Conservation (phyloP, 352 stramenopile species). For the Peronosclerospora sorghi region DNA sequence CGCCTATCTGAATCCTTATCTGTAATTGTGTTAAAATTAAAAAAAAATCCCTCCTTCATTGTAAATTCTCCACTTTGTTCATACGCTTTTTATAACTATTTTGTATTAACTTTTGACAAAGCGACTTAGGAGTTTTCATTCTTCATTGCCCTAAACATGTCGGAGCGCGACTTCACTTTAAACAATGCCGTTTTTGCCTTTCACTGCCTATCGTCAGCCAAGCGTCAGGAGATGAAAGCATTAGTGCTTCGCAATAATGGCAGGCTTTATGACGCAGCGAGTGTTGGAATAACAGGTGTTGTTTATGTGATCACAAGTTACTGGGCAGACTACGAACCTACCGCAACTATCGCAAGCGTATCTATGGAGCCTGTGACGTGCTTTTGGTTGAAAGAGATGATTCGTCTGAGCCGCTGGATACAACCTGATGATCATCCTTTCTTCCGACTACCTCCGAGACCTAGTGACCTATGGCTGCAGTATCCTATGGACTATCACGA, state of each 20-base stretch:
- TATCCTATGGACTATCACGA: conserved; percentile 32
- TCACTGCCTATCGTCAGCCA: conserved; percentile 12
- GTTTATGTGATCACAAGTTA: conserved; percentile 45
- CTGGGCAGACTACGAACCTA: conserved; percentile 24
- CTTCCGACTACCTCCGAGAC: conserved; percentile 29
- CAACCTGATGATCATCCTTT: conserved; percentile 23
- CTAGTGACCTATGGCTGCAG: conserved; percentile 12
- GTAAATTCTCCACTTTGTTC: no score
- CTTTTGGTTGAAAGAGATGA: conserved; percentile 45
- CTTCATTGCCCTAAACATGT: conserved; percentile 1
- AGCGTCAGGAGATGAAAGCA: conserved; percentile 7
- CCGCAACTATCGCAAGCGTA: neutral
- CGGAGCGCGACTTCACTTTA: conserved; percentile 18
- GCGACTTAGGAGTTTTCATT: no score
- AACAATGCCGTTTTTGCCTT: conserved; percentile 21
- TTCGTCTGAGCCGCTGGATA: conserved; percentile 29
- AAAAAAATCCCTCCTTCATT: no score
- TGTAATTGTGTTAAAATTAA: no score
- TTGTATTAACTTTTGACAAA: no score
- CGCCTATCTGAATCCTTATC: no score
- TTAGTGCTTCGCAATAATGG: conserved; percentile 11
- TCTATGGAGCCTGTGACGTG: conserved; percentile 24
- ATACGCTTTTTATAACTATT: no score
- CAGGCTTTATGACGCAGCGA: conserved; percentile 1
- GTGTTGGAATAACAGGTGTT: neutral